Percentiles rank a stretch among this genome's conserved stretches.
Evolutionary conservation across 129 eudicot species (phyloP).

Genomic region (Sambucus nigra): DNA sequence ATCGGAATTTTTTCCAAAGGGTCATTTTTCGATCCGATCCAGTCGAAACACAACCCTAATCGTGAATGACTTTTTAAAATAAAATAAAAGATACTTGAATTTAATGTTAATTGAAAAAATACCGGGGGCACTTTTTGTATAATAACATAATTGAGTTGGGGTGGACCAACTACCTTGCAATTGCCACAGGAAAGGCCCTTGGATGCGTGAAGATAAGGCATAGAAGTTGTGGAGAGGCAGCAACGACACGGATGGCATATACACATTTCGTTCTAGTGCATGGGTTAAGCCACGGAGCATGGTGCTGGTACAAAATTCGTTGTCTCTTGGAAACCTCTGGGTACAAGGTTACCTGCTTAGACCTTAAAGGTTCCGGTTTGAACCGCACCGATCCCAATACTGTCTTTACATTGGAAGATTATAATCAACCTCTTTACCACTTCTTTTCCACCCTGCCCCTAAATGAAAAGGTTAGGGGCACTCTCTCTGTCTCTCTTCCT

Average conservation of each 20-base stretch:
- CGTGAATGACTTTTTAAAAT: no score
- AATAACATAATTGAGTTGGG: no score
- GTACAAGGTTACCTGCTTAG: constrained; percentile 37
- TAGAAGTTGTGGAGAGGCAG: constrained; percentile 15
- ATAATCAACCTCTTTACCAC: constrained; percentile 33
- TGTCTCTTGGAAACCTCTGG: constrained; percentile 39
- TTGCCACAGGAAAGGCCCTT: no score
- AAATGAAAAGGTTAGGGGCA: constrained; percentile 27
- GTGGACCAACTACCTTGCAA: no score
- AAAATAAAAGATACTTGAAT: no score
- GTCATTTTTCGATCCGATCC: no score
- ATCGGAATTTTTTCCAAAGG: no score
- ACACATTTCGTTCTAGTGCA: constrained; percentile 55
- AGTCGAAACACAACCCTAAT: no score
- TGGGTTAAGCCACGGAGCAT: constrained; percentile 41
- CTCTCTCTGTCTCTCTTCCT: neutral
- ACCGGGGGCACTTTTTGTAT: no score
- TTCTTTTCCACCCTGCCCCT: constrained; percentile 28
- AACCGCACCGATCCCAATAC: constrained; percentile 31
- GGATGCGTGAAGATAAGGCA: neutral
- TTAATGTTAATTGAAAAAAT: no score
- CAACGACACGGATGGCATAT: constrained; percentile 23
- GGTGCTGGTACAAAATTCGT: constrained; percentile 54
- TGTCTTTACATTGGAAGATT: constrained; percentile 30
- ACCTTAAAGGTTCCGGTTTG: constrained; percentile 39